A percentile compares a stretch with the other conserved stretches of the same genome.
phyloP scores from a whole-genome alignment of 306 rosid species.

The Urtica urens region DNA sequence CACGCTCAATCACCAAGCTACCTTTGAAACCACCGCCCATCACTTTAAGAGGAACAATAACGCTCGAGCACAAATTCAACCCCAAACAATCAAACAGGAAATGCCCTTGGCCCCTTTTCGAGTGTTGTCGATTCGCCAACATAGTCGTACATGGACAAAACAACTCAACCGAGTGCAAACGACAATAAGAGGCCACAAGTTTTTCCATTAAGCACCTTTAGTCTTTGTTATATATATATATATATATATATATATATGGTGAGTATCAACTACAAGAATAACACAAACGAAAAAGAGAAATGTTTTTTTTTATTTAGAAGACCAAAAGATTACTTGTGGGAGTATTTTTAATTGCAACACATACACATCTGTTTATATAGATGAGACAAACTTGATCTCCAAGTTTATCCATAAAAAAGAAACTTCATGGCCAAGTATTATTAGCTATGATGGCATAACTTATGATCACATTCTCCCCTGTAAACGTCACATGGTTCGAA shows the following conservation, averaged over 20 bases:
- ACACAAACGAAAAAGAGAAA: not conserved
- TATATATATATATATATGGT: too few species aligned
- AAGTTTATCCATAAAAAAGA: not conserved
- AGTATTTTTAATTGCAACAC: not conserved
- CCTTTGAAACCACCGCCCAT: too few species aligned
- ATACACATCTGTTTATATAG: not conserved
- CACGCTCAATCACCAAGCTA: too few species aligned
- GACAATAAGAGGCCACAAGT: not conserved
- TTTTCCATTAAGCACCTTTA: not conserved
- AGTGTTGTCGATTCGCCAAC: too few species aligned
- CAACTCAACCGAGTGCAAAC: not conserved
- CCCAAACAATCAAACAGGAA: too few species aligned
- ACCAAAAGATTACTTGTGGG: not conserved
- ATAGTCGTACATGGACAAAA: not conserved
- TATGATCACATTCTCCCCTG: not conserved
- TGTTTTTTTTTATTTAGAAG: not conserved
- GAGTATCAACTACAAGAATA: not conserved
- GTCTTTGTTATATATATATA: not conserved
- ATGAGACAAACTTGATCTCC: not conserved
- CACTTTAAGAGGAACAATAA: too few species aligned
- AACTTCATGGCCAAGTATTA: not conserved
- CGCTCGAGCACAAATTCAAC: too few species aligned
- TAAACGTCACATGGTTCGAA: not conserved
- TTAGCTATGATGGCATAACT: not conserved
- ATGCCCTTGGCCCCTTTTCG: too few species aligned